Base-by-base conservation (phyloP, 2,329 filamentous ascomycete genomes). In the Paecilomyces fulvus region DNA sequence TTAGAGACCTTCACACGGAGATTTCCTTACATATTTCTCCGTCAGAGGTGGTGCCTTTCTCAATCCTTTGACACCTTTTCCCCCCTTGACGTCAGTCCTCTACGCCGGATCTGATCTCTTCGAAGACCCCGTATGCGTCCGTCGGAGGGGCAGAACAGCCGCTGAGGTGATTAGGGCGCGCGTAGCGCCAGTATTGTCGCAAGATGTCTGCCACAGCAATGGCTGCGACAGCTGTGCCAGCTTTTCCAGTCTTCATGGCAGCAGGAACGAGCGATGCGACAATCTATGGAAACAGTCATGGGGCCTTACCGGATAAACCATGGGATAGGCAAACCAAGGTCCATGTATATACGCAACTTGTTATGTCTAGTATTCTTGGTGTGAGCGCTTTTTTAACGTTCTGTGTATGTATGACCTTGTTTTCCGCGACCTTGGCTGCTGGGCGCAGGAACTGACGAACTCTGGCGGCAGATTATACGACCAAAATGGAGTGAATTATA, bases 401-500 rank as follows among this genome's bases (percentile, higher is more conserved):
- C 56, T 78, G 76, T 63, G 74, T 77, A 72, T 30, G 74, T 30
- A 73, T 65, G 37, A 6, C 10, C 11, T 10, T 28, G 11, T 30
- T 8, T 48, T 3, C 33, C 20, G 21, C 23, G 9, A 30, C 8
- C 31, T 28, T 30, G 8, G 30, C 17, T 28, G 7, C 43, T 49
- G 28, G 6, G 33, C 31, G 10, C 63, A 67, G 53, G 66, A 12
- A 20, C 12, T 51, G 17, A 28, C 53, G 9, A 17, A 12, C 30
- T 50, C 2, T 20, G 14, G 14, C 5, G 37, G 8, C 67, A 94
- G 89, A 77, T 91, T 51, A 78, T 99, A 25, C 87, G 94, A 52
- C 91, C 92, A 61, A 85, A 90, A 84, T 99, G 94, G 94, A 88
- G 89, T 52, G 82, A 86, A 21, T 81, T 99, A 1, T 99, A 97